Base-by-base conservation (phyloP, 495 filamentous ascomycete genomes). In the Umbilicaria muhlenbergii region DNA sequence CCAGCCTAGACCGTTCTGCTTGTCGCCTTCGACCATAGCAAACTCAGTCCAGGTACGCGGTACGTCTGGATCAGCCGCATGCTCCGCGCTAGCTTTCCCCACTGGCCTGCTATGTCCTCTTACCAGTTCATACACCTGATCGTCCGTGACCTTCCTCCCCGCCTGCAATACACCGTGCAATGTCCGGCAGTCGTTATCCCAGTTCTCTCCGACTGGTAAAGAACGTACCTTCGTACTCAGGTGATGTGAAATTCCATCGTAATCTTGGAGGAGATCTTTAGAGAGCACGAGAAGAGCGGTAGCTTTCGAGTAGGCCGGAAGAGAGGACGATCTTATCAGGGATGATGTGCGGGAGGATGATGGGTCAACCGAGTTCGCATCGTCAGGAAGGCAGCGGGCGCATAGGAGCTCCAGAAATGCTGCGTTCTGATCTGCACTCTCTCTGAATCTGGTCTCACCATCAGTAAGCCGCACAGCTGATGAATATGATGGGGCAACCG, bases 1-100 rank as follows among this genome's bases (percentile, higher is more conserved):
- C 62, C 54, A 65, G 34, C 36, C 38, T 16, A 34, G 35, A 18
- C 17, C 46, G 7, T 33, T 34, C 32, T 40, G 32, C 16, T 11
- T 10, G 13, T 19, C 39, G 15, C 11, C n/a, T 17, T 41, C 19
- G 11, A 17, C 17, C 24, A 28, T 28, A 28, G 24, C 24, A 28
- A 28, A 28, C 24, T 28, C 4, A 6, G 2, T 28, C 24, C 24
- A 28, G 24, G 24, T 28, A 28, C 8, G 24, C 24, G 24, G 24
- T 6, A 6, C 24, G 24, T 28, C 24, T 28, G 24, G 24, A 28
- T 12, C 28, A 14, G 32, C 42, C 12, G 4, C 35, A 18, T 44
- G n/a, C 10, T 21, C 42, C 15, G 33, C 50, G 32, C 39, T 43
- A 32, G 44, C 28, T n/a, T n/a, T 41, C 12, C 15, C 33, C n/a